These are phyloP conservation scores for Sophora flavescens DNA, from an alignment of 306 rosid species.

Conservation along the genomic window DNA sequence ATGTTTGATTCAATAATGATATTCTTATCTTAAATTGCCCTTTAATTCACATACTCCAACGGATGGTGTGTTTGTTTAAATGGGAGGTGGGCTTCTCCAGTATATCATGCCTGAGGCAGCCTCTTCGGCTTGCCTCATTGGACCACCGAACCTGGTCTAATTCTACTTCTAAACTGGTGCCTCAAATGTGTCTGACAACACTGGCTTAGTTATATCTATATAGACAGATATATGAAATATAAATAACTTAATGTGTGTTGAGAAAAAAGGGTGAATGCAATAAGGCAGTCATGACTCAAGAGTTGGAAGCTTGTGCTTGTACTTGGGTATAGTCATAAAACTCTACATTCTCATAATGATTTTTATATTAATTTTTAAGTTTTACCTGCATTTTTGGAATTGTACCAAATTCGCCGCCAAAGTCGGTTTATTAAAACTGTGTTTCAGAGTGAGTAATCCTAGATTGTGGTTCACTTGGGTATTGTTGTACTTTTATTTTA, in stretches of 20 bases:
- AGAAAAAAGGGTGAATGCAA: not conserved
- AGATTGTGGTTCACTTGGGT: slow-evolving; percentile 17
- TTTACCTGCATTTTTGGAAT: slow-evolving; percentile 28
- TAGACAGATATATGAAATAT: slow-evolving; percentile 6
- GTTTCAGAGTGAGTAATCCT: slow-evolving; percentile 4
- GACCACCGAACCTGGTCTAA: slow-evolving; percentile 10
- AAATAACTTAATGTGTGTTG: not conserved
- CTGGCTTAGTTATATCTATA: not conserved
- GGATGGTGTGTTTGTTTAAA: not conserved
- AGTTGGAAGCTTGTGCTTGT: slow-evolving; percentile 21
- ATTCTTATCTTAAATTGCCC: slow-evolving; percentile 22
- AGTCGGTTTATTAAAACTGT: slow-evolving; percentile 15
- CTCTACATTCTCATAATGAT: not conserved
- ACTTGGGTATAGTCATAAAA: not conserved
- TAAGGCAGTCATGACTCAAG: not conserved
- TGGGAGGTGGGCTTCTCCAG: not conserved
- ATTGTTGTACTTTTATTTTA: slow-evolving; percentile 9
- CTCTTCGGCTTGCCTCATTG: slow-evolving; percentile 11
- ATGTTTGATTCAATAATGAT: slow-evolving; percentile 12
- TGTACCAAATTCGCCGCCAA: slow-evolving; percentile 23
- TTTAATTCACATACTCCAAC: slow-evolving; percentile 6
- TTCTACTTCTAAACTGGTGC: not conserved
- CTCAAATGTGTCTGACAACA: not conserved
- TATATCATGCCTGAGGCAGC: not conserved
- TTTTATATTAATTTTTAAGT: too few species aligned